phyloP scores from a whole-genome alignment of 306 rosid species.

The Cercis canadensis region DNA sequence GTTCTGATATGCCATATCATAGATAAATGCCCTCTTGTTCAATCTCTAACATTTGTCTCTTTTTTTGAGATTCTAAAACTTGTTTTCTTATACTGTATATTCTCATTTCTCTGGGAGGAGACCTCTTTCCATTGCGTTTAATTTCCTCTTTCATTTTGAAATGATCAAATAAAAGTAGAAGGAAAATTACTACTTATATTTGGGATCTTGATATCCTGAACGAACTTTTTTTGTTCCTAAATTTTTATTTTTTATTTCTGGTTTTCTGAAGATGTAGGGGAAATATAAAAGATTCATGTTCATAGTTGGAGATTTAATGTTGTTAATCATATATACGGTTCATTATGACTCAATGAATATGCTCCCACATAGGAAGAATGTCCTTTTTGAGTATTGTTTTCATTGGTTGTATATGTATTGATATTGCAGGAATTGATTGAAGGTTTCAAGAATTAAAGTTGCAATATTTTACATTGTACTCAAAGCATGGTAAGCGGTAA shows the following conservation, averaged over 20 bases:
- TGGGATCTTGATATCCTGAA: too few relatives aligned
- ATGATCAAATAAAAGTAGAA: slow-evolving; percentile 20
- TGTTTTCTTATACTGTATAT: neutral
- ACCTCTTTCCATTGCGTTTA: neutral
- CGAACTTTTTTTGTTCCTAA: too few relatives aligned
- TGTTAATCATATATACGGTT: neutral
- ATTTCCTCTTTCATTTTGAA: slow-evolving; percentile 1
- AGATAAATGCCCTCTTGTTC: neutral
- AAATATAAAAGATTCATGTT: too few relatives aligned
- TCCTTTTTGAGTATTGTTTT: neutral
- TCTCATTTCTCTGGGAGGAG: neutral
- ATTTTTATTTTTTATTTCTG: too few relatives aligned
- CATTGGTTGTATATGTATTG: neutral
- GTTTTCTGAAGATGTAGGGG: too few relatives aligned
- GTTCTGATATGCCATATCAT: slow-evolving; percentile 3
- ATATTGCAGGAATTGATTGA: slow-evolving; percentile 34
- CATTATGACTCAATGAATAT: slow-evolving; percentile 16
- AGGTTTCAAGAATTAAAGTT: slow-evolving; percentile 32
- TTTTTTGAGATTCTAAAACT: neutral
- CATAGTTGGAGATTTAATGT: slow-evolving; percentile 4
- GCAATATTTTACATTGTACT: slow-evolving; percentile 8
- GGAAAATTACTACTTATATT: neutral
- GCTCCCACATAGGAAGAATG: neutral
- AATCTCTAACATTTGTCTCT: neutral
- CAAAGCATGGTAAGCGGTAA: slow-evolving; percentile 41